phyloP scores from a whole-genome alignment of 495 filamentous ascomycete species.

The Chaetomidium leptoderma region DNA sequence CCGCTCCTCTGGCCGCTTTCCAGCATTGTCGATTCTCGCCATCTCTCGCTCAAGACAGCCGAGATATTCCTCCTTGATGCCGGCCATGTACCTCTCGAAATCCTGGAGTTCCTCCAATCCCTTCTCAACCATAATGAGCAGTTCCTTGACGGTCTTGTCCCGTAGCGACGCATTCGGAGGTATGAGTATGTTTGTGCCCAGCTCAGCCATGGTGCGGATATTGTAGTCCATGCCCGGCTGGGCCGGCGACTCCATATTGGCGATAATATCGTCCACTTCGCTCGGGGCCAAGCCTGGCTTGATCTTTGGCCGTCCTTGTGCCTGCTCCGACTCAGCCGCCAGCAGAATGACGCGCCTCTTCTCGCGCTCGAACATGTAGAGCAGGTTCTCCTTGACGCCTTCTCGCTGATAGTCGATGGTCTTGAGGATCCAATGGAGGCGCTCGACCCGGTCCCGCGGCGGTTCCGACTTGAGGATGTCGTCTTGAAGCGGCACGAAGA shows the following conservation, averaged over 20 bases:
- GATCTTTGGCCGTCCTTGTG: conserved; percentile 44
- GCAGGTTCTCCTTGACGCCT: conserved; percentile 40
- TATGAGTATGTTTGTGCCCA: neutral
- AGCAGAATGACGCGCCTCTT: conserved; percentile 43
- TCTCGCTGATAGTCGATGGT: conserved; percentile 41
- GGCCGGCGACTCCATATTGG: conserved; percentile 29
- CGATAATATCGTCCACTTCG: conserved; percentile 28
- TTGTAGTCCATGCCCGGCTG: conserved; percentile 25
- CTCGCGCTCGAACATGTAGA: conserved; percentile 39
- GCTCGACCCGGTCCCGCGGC: conserved; percentile 30
- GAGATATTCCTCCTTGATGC: conserved; percentile 20
- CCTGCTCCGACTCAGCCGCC: conserved; percentile 53
- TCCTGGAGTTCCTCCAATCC: conserved; percentile 18
- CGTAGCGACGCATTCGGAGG: conserved; percentile 16
- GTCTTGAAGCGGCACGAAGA: conserved; percentile 41
- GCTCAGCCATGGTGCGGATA: conserved; percentile 9
- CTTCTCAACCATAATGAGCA: conserved; percentile 25
- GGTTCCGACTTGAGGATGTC: conserved; percentile 30
- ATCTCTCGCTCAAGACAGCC: conserved; percentile 26
- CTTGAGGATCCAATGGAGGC: conserved; percentile 34
- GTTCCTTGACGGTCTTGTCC: conserved; percentile 22
- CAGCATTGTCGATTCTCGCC: conserved; percentile 19
- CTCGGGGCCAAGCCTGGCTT: conserved; percentile 11
- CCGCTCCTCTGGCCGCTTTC: conserved; percentile 26
- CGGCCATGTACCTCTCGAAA: conserved; percentile 21